phyloP scores from a whole-genome alignment of 305 asterid genomes.

The Caryopteris hybrid region DNA sequence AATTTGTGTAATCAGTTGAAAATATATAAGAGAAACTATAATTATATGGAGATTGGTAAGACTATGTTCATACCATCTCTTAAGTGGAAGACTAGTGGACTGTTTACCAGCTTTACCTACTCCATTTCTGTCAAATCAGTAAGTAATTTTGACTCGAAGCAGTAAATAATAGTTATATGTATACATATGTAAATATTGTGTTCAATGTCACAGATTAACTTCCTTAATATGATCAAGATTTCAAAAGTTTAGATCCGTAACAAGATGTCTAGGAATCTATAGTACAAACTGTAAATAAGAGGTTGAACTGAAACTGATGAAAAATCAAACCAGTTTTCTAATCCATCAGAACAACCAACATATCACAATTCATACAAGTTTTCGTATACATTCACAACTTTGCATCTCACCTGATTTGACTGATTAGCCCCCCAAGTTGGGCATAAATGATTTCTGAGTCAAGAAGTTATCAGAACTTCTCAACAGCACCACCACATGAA shows the following conservation, averaged over 20 bases:
- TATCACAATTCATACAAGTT: slow-evolving; percentile 1
- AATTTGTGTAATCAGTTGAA: neutral
- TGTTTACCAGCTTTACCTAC: slow-evolving; percentile 53
- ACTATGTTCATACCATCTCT: slow-evolving; percentile 17
- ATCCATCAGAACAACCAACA: neutral
- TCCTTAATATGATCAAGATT: slow-evolving; percentile 6
- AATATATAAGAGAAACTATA: neutral
- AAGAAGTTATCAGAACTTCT: slow-evolving; percentile 56
- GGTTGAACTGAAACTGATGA: slow-evolving; percentile 15
- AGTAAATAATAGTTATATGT: slow-evolving; percentile 9
- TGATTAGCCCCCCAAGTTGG: slow-evolving; percentile 25
- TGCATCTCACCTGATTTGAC: slow-evolving; percentile 46
- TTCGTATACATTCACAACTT: slow-evolving; percentile 12
- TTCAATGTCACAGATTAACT: neutral
- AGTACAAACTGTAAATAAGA: neutral
- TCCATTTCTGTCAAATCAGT: slow-evolving; percentile 21
- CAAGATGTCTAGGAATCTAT: slow-evolving; percentile 1
- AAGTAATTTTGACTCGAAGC: slow-evolving; percentile 15
- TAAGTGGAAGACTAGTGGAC: slow-evolving; percentile 25
- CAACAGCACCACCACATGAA: slow-evolving; percentile 51
- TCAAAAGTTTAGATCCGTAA: neutral
- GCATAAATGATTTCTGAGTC: slow-evolving; percentile 39
- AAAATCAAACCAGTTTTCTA: slow-evolving; percentile 13
- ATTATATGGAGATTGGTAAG: slow-evolving; percentile 12
- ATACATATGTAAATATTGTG: neutral